Evolutionary conservation across 169 alveolate species (phyloP), one percentile per base, ranked within the genome.

Genomic region (Cryptosporidium sp.): DNA sequence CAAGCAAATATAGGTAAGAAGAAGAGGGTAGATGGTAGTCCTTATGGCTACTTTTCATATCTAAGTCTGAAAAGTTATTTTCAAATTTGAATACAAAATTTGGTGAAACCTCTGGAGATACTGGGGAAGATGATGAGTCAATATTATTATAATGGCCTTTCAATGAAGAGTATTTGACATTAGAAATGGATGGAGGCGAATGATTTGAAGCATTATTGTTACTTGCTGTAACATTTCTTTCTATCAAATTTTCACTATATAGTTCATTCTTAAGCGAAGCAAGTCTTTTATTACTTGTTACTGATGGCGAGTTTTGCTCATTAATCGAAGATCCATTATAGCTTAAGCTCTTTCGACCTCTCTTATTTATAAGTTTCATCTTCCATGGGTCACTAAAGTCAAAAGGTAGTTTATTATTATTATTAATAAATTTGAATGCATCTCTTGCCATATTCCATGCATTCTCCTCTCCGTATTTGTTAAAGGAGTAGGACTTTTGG

Each of bases 381-480:
- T 80, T 80, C 73, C 89, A 80, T 3, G 89, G 75, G 52, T 80
- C 89, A 42, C 89, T 80, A 62, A 80, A 80, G 45, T 80, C 75
- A 62, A 62, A 65, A 16, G 89, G 89, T 31, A 80, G 80, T 44
- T 80, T 80, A 21, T 60, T 80, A 21, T 80, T 37, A 16, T 33
- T 65, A 1, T 80, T 80, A 7, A 80, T 80, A 51, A 45, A 80
- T 51, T 80, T 60, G 53, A 80, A 80, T 14, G 75, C 89, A 37
- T 80, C 89, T 45, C 68, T 80, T 26, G 89, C 89, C 73, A 80
- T 62, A 51, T 61, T 80, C 89, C 89, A 80, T 62, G 89, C 89
- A 65, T 80, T 80, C 60, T 60, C 75, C 1, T 80, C 80, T 0
- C 89, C 89, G 65, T 80, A 80, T 48, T 80, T 80, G 23, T 80